phyloP scores from a whole-genome alignment of 164 flowering plant species.

The Warburgia ugandensis region DNA sequence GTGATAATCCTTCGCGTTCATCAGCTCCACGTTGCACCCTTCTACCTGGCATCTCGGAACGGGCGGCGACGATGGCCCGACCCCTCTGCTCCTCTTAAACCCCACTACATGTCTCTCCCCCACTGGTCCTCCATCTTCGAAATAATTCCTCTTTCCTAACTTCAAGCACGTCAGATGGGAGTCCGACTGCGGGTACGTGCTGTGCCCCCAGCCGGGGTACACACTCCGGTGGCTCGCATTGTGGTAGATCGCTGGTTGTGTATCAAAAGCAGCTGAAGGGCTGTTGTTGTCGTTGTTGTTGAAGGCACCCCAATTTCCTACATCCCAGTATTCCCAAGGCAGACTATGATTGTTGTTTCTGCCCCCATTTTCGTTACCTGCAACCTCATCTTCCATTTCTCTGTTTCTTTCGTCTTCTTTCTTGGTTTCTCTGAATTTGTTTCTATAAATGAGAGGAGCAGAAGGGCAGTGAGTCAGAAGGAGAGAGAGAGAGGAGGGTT shows the following conservation, averaged over 20 bases:
- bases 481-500: neutral
- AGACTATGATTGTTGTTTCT: neutral
- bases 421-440: neutral
- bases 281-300: neutral
- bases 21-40: conserved; percentile 49
- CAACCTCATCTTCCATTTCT: neutral
- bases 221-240: conserved; percentile 9
- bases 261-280: neutral
- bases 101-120: too few species aligned
- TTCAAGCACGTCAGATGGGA: conserved; percentile 57
- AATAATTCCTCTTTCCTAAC: conserved; percentile 61
- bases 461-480: neutral
- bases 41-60: conserved; percentile 66
- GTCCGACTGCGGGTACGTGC: conserved; percentile 25
- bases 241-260: neutral
- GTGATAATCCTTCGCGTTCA: conserved; percentile 62
- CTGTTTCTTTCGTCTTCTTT: neutral
- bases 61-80: conserved; percentile 9
- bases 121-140: conserved; percentile 46
- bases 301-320: neutral
- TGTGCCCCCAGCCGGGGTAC: conserved; percentile 13
- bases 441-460: neutral
- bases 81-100: too few species aligned
- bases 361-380: neutral
- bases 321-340: neutral